These are phyloP conservation scores for Tricholoma saponaceum DNA, from an alignment of 768 basidiomycete genomes.

Conservation along the genomic window DNA sequence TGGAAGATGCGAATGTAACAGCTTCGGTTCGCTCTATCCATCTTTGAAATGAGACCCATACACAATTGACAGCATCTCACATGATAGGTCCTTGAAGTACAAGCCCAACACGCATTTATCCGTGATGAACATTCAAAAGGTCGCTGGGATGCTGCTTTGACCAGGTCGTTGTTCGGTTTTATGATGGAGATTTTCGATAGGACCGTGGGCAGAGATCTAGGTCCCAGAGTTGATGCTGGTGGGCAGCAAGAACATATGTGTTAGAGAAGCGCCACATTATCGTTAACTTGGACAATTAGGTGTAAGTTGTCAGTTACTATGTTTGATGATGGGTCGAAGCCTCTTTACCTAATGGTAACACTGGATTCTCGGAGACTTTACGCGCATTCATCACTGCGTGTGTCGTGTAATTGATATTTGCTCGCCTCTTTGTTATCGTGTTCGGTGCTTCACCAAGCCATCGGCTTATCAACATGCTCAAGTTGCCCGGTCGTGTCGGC, in stretches of 20 bases:
- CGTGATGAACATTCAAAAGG: slow-evolving; percentile 91
- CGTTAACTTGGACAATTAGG: neutral
- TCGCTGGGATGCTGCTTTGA: slow-evolving; percentile 93
- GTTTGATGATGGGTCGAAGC: neutral
- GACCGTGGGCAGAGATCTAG: slow-evolving; percentile 82
- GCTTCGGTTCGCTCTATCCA: slow-evolving; percentile 51
- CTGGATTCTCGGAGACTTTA: no score
- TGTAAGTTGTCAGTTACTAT: neutral
- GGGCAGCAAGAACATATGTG: slow-evolving; percentile 77
- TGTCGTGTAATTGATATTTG: no score
- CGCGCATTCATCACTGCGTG: no score
- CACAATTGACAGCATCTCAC: neutral
- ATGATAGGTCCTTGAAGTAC: slow-evolving; percentile 84
- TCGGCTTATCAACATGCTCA: no score
- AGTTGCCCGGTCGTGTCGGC: no score
- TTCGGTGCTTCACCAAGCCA: no score
- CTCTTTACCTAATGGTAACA: no score
- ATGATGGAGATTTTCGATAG: slow-evolving; percentile 95
- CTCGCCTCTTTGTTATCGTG: no score
- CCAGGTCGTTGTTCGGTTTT: slow-evolving; percentile 70
- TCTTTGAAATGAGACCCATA: neutral
- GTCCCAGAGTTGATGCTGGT: slow-evolving; percentile 48
- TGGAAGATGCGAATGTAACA: slow-evolving; percentile 77
- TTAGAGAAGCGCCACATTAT: slow-evolving; percentile 23
- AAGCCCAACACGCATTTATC: slow-evolving; percentile 96